phyloP scores from a whole-genome alignment of 768 basidiomycete genomes.

The Kwoniella heveanensis region DNA sequence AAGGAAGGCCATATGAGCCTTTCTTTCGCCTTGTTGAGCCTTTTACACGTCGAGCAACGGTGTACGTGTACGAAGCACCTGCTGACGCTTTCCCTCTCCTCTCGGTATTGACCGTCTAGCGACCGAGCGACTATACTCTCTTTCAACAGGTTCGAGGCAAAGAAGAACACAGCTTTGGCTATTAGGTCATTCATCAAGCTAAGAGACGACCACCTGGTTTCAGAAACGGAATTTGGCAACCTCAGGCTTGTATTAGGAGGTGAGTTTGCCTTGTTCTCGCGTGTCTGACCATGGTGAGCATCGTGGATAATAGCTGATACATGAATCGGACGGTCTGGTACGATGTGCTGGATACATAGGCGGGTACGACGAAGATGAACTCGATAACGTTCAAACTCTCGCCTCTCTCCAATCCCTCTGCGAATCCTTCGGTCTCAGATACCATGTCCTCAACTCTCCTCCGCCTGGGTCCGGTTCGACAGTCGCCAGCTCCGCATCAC shows the following conservation, averaged over 20 bases:
- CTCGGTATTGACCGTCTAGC: slow-evolving; percentile 56
- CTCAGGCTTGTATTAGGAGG: slow-evolving; percentile 80
- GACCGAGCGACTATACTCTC: slow-evolving; percentile 73
- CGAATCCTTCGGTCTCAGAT: slow-evolving; percentile 62
- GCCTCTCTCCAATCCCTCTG: slow-evolving; percentile 65
- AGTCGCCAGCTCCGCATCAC: slow-evolving; percentile 8
- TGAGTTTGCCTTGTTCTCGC: slow-evolving; percentile 44
- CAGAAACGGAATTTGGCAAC: slow-evolving; percentile 40
- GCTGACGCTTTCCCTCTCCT: background rate
- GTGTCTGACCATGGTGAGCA: background rate
- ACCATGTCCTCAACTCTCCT: slow-evolving; percentile 33
- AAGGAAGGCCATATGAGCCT: background rate
- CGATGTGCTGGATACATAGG: slow-evolving; percentile 61
- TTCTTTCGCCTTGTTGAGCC: no score
- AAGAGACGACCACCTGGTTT: slow-evolving; percentile 27
- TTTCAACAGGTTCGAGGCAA: slow-evolving; percentile 91
- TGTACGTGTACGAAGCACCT: no score
- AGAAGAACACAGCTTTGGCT: slow-evolving; percentile 87
- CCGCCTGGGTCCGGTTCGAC: background rate
- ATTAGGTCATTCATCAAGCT: slow-evolving; percentile 73
- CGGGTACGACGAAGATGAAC: slow-evolving; percentile 83
- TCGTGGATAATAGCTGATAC: slow-evolving; percentile 1
- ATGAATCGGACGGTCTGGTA: background rate
- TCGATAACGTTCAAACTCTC: slow-evolving; percentile 76
- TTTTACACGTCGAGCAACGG: no score